Percentiles rank a stretch among this genome's conserved stretches.
These are phyloP conservation scores for Alternaria arbusti DNA, from an alignment of 2,329 filamentous ascomycete species.

Conservation along the genomic window DNA sequence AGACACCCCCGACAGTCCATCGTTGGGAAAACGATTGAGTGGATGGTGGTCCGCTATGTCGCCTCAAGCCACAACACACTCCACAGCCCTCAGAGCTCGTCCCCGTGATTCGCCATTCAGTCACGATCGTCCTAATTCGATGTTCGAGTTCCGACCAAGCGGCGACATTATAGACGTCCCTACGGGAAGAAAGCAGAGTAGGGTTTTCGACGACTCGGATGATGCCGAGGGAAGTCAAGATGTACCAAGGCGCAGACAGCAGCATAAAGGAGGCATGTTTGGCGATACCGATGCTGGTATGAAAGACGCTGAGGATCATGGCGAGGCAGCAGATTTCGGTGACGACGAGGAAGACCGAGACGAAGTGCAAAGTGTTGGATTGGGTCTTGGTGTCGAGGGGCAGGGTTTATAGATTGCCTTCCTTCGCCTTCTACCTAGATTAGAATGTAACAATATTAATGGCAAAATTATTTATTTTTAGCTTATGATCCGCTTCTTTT, in stretches of 20 bases:
- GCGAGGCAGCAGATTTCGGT: slow-evolving; percentile 27
- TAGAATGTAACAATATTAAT: slow-evolving; percentile 7
- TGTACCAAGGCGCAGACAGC: slow-evolving; percentile 4
- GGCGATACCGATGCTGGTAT: slow-evolving; percentile 15
- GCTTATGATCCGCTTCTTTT: neutral
- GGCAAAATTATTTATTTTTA: neutral
- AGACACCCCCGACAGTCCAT: slow-evolving; percentile 34
- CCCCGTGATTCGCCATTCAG: slow-evolving; percentile 18
- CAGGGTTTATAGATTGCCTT: slow-evolving; percentile 5
- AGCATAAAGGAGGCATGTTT: slow-evolving; percentile 11
- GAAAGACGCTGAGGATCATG: slow-evolving; percentile 13
- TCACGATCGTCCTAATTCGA: slow-evolving; percentile 40
- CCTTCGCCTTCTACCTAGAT: neutral
- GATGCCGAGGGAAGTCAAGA: slow-evolving; percentile 12
- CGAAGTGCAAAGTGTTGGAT: slow-evolving; percentile 18
- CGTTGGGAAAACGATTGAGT: slow-evolving; percentile 36
- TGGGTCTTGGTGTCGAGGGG: slow-evolving; percentile 21
- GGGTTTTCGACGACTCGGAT: slow-evolving; percentile 55
- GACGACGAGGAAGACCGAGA: slow-evolving; percentile 27
- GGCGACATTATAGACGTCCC: slow-evolving; percentile 28
- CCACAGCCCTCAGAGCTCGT: slow-evolving; percentile 9
- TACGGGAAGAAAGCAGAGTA: slow-evolving; percentile 33
- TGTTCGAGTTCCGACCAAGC: slow-evolving; percentile 46
- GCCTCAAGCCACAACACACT: slow-evolving; percentile 18
- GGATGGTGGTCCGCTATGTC: slow-evolving; percentile 48